These are phyloP conservation scores for Fraxinus sp. DNA, from an alignment of 305 asterid genomes.

Conservation along the genomic window DNA sequence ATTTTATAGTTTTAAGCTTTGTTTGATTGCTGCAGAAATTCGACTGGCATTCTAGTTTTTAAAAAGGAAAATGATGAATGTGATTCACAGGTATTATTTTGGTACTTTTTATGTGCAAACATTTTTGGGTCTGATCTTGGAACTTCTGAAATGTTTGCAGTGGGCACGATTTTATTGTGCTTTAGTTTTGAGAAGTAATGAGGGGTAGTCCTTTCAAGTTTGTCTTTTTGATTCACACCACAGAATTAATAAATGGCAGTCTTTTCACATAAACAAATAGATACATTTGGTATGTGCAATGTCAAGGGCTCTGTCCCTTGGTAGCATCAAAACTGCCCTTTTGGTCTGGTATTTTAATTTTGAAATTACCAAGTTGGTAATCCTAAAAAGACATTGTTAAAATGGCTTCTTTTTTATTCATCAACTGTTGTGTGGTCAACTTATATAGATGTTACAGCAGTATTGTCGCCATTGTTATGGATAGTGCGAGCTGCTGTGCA, in stretches of 20 bases:
- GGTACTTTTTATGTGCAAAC: not conserved
- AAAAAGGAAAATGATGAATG: slow-evolving; percentile 27
- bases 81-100: slow-evolving; percentile 38
- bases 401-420: not conserved
- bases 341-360: not conserved
- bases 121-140: not conserved
- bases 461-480: not conserved
- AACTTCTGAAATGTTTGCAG: not conserved
- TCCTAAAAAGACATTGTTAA: not conserved
- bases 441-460: not conserved
- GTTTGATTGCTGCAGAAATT: slow-evolving; percentile 37
- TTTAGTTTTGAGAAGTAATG: not conserved
- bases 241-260: not conserved
- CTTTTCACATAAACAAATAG: not conserved
- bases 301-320: not conserved
- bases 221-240: not conserved
- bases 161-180: not conserved
- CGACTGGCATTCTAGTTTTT: slow-evolving; percentile 10
- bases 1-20: not conserved
- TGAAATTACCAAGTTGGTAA: not conserved
- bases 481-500: not conserved
- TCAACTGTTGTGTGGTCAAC: not conserved
- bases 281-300: not conserved
- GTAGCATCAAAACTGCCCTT: not conserved
- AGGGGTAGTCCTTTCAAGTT: not conserved